A percentile compares a stretch with the other conserved stretches of the same genome.
Conservation (phyloP, 371 early-diverging fungal species). For the Lichtheimia ornata region DNA sequence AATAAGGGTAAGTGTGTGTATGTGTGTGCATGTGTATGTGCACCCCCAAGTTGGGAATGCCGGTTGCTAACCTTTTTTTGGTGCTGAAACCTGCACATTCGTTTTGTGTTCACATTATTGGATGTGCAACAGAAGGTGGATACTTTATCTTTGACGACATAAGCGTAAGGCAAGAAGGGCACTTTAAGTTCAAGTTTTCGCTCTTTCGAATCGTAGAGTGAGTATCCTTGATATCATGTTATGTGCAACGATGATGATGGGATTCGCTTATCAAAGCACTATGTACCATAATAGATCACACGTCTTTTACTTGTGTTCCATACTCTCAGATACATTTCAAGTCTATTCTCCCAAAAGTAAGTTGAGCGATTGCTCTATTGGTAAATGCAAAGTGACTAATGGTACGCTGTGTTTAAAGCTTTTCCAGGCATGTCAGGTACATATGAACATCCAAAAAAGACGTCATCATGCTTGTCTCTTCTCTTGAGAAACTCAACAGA, state of each 20-base stretch:
- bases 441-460: not conserved
- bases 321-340: slow-evolving; percentile 74
- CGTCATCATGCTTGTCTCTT: slow-evolving; percentile 1
- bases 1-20: slow-evolving; percentile 30
- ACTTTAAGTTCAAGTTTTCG: slow-evolving; percentile 84
- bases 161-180: slow-evolving; percentile 86
- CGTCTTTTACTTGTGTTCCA: slow-evolving; percentile 22
- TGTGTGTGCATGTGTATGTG: no score
- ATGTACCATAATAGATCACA: not conserved
- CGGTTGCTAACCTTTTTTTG: no score
- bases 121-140: slow-evolving; percentile 68
- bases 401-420: slow-evolving; percentile 30
- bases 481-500: slow-evolving; percentile 57
- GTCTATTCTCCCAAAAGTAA: slow-evolving; percentile 89
- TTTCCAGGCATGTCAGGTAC: slow-evolving; percentile 84
- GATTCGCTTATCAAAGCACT: not conserved
- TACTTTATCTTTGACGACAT: slow-evolving; percentile 96
- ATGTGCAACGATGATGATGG: no score
- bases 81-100: no score
- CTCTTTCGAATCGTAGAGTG: slow-evolving; percentile 84
- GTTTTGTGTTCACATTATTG: not conserved
- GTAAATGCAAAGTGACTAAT: slow-evolving; percentile 2
- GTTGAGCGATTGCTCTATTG: not conserved
- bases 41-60: no score
- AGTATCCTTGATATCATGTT: slow-evolving; percentile 3